Conservation (phyloP, 1,284 basidiomycete species). For the Fomitopsis betulina region DNA sequence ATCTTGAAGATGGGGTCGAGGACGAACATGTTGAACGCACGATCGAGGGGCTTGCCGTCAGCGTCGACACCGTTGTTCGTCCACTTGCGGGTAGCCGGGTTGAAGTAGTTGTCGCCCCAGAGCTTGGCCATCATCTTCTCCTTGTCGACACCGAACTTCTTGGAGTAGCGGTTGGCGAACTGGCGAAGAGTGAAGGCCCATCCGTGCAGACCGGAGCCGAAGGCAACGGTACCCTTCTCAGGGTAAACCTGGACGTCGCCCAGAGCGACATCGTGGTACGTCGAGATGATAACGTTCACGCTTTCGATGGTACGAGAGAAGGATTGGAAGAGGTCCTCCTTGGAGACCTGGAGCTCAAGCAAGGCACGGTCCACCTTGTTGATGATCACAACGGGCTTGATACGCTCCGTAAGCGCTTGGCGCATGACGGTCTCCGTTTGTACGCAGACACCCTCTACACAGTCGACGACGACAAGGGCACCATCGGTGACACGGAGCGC, state of each 20-base stretch:
- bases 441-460: slow-evolving; percentile 99
- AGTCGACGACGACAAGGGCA: slow-evolving; percentile 98
- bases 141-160: slow-evolving; percentile 99
- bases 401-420: slow-evolving; percentile 96
- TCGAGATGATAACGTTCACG: slow-evolving; percentile 99
- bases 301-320: slow-evolving; percentile 98
- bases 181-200: slow-evolving; percentile 99
- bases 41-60: slow-evolving; percentile 88
- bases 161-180: slow-evolving; percentile 93
- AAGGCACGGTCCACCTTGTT: slow-evolving; percentile 99
- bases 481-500: slow-evolving; percentile 99
- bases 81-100: slow-evolving; percentile 98
- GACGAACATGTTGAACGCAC: slow-evolving; percentile 94
- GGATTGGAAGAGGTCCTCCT: slow-evolving; percentile 97
- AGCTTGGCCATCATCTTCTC: slow-evolving; percentile 98
- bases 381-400: slow-evolving; percentile 99
- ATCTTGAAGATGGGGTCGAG: slow-evolving; percentile 99
- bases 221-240: slow-evolving; percentile 97
- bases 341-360: slow-evolving; percentile 96
- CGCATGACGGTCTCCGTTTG: slow-evolving; percentile 99
- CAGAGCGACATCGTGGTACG: slow-evolving; percentile 91
- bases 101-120: slow-evolving; percentile 99
- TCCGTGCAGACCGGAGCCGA: slow-evolving; percentile 99
- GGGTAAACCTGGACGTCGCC: slow-evolving; percentile 99
- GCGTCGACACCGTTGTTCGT: slow-evolving; percentile 73